Evolutionary conservation across 2,329 filamentous ascomycete species (phyloP), one percentile per base, ranked within the genome.

Genomic region (Trichoderma atrobrunneum): DNA sequence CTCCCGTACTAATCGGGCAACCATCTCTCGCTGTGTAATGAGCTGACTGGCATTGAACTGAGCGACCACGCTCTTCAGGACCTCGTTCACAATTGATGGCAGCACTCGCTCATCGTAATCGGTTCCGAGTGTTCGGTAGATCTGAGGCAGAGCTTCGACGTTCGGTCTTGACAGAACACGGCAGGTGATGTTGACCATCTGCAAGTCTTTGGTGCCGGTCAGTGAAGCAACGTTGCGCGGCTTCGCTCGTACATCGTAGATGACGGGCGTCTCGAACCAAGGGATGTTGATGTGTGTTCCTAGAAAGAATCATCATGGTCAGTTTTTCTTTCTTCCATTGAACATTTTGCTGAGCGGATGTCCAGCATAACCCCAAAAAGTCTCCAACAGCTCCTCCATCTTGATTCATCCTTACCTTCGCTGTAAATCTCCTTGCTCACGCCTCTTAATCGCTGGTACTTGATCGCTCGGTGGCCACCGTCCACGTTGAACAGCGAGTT

Each of bases 111-210:
- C 96, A 79, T 99, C 96, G 81, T 98, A 99, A 84, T 99, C 96
- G 71, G 91, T 91, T 70, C 96, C 96, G 43, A 99, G 88, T 1
- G 96, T 99, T 76, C 96, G 89, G 88, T 98, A 99, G 80, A 99
- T 99, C 85, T 97, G 94, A 21, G 96, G 96, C 56, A 99, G 90
- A 36, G 95, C 93, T 76, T 93, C 90, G 79, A 99, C 86, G 72
- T 94, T 90, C 71, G 96, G 96, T 78, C 94, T 88, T 72, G 95
- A 98, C 68, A 99, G 93, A 72, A 99, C 96, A 93, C 96, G 95
- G 85, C 96, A 99, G 80, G 95, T 99, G 82, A 99, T 98, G 89
- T 99, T 99, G 81, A 98, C 96, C 96, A 99, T 99, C 87, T 99
- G 96, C 84, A 99, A 86, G 84, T 99, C 96, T 88, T 99, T 99